Percentiles rank a stretch among this genome's conserved stretches.
Conservation (phyloP, 345 rosid genomes). For the Syzygium jambos region DNA sequence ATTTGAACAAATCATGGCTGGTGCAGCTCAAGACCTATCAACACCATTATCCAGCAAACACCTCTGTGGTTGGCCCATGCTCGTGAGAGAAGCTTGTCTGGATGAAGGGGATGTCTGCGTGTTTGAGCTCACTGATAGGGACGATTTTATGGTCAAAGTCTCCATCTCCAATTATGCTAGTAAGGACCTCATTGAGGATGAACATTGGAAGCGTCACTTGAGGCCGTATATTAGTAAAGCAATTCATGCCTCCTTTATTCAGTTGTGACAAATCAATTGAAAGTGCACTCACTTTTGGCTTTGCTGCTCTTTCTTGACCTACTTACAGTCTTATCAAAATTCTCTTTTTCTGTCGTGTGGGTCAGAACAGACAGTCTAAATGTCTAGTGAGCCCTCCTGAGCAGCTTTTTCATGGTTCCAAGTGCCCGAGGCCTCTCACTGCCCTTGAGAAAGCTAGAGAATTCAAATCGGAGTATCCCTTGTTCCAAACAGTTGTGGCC, state of each 20-base stretch:
- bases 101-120: background rate
- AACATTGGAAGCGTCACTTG: background rate
- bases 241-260: background rate
- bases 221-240: background rate
- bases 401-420: background rate
- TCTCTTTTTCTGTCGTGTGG: fast-evolving
- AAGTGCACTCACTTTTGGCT: background rate
- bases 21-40: background rate
- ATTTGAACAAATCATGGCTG: background rate
- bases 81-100: background rate
- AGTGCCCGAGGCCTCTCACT: background rate
- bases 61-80: background rate
- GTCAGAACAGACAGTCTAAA: background rate
- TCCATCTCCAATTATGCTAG: background rate
- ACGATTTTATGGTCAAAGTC: background rate
- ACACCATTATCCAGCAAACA: background rate
- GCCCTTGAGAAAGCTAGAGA: background rate
- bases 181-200: background rate
- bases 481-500: background rate
- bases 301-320: no score
- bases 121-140: background rate
- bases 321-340: background rate
- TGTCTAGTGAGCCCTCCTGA: background rate
- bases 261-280: background rate
- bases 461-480: background rate